Conservation (phyloP, 768 basidiomycete species). For the Lactarius sanguifluus region DNA sequence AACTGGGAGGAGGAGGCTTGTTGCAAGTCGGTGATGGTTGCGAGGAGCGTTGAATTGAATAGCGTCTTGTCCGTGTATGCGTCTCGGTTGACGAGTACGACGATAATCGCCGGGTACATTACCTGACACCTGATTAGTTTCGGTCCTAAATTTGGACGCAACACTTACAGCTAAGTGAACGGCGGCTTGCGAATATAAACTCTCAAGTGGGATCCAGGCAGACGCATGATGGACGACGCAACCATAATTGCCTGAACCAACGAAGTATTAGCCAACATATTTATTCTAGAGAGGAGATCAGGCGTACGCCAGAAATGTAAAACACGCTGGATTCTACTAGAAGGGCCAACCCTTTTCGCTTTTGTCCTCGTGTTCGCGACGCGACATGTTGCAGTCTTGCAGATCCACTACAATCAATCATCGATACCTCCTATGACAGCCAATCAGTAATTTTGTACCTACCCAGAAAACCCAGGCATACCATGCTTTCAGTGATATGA, state of each 20-base stretch:
- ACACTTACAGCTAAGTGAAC: constrained; percentile 1
- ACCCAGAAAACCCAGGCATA: not conserved
- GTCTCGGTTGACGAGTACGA: constrained; percentile 7
- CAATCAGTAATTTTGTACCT: not conserved
- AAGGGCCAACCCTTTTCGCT: no score
- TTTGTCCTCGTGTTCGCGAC: not conserved
- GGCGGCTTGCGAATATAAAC: not conserved
- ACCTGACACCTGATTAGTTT: not conserved
- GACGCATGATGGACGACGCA: no score
- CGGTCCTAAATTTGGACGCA: not conserved
- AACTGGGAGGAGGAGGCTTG: not conserved
- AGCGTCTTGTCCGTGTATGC: not conserved
- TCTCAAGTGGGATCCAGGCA: no score
- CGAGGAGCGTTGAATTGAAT: not conserved
- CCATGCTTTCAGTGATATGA: constrained; percentile 1
- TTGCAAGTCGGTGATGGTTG: not conserved
- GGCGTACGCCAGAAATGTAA: no score
- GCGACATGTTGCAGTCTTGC: no score
- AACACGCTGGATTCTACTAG: no score
- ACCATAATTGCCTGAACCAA: no score
- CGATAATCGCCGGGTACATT: not conserved
- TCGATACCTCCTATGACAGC: not conserved
- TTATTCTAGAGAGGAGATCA: no score
- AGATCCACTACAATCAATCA: not conserved
- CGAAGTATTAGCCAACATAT: no score